Conservation (phyloP, 2,329 filamentous ascomycete species). For the Aspergillus ruber region DNA sequence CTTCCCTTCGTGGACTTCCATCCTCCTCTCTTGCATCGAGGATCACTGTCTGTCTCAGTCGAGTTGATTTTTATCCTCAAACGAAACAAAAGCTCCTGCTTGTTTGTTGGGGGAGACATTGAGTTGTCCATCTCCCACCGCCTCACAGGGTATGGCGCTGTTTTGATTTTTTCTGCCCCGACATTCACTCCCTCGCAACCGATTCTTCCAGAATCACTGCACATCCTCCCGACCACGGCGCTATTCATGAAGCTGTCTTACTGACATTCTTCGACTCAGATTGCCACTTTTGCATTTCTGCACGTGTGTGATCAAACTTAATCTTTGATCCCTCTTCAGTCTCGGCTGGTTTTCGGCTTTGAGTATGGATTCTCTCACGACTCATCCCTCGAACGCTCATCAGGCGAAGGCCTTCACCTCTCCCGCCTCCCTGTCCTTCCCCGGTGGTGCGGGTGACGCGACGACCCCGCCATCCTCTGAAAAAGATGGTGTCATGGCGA, state of each 20-base stretch:
- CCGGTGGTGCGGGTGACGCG: slow-evolving; percentile 73
- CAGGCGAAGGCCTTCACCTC: slow-evolving; percentile 96
- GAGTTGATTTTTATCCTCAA: slow-evolving; percentile 4
- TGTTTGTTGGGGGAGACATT: slow-evolving; percentile 76
- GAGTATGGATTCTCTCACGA: slow-evolving; percentile 79
- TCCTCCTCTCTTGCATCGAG: slow-evolving; percentile 2
- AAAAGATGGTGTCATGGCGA: slow-evolving; percentile 54
- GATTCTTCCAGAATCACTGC: background rate
- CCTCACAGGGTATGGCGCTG: slow-evolving; percentile 41
- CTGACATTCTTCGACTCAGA: background rate
- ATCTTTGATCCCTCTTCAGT: slow-evolving; percentile 15
- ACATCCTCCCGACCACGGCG: slow-evolving; percentile 1
- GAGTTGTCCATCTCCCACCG: slow-evolving; percentile 89
- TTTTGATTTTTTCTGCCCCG: slow-evolving; percentile 13
- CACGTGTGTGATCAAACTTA: slow-evolving; percentile 20
- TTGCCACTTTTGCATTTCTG: background rate
- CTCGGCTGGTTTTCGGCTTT: slow-evolving; percentile 19
- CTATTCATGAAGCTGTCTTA: background rate
- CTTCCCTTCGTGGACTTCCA: slow-evolving; percentile 8
- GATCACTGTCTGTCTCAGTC: slow-evolving; percentile 3
- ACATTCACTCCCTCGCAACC: background rate
- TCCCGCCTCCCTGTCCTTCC: slow-evolving; percentile 85
- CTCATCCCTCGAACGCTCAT: slow-evolving; percentile 81
- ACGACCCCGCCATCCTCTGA: slow-evolving; percentile 73
- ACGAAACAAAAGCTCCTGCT: background rate